A percentile compares a stretch with the other conserved stretches of the same genome.
Conservation (phyloP, 164 flowering plant genomes). For the Magnolia officinalis region DNA sequence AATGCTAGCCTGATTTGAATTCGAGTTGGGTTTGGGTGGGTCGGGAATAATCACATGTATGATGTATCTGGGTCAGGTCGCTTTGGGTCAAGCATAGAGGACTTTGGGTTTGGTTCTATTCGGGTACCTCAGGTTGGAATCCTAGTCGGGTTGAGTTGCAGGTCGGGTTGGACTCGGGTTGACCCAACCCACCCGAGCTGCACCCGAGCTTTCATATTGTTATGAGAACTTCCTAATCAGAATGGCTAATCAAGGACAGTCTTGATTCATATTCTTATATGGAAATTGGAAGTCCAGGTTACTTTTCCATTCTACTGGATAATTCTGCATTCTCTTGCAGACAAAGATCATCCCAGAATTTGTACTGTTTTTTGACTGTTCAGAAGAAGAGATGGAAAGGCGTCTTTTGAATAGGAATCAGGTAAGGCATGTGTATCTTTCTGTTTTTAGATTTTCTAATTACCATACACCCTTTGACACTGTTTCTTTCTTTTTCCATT, state of each 20-base stretch:
- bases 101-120: too few relatives aligned
- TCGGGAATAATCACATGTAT: too few relatives aligned
- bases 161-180: too few relatives aligned
- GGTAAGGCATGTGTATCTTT: conserved; percentile 35
- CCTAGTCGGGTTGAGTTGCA: too few relatives aligned
- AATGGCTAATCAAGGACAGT: not conserved
- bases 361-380: conserved; percentile 76
- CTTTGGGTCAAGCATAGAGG: too few relatives aligned
- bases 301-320: not conserved
- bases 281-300: not conserved
- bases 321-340: conserved; percentile 41
- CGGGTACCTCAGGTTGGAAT: too few relatives aligned
- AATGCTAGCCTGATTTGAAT: too few relatives aligned
- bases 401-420: conserved; percentile 80
- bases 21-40: too few relatives aligned
- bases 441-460: not conserved
- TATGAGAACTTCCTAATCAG: not conserved
- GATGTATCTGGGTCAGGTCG: too few relatives aligned
- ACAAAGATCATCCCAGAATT: conserved; percentile 75
- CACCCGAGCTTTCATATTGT: not conserved
- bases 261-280: not conserved
- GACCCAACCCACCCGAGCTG: too few relatives aligned
- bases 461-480: not conserved
- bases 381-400: conserved; percentile 95
- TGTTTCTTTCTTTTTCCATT: not conserved